Percentiles rank a stretch among this genome's conserved stretches.
These are phyloP conservation scores for Candida neerlandica DNA, from an alignment of 1,139 yeast genomes.

Conservation along the genomic window DNA sequence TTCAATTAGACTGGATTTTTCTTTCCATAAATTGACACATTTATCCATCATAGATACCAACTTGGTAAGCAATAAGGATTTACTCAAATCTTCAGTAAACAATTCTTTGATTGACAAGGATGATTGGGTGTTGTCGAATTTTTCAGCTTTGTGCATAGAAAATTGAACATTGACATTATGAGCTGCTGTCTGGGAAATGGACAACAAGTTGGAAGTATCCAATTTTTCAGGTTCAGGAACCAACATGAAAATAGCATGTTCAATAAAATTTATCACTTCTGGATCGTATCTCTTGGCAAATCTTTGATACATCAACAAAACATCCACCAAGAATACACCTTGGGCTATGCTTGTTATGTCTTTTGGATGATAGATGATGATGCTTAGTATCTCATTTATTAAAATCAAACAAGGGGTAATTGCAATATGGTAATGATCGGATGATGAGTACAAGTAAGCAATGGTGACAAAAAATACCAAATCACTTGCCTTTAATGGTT, in stretches of 20 bases:
- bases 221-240: slow-evolving; percentile 43
- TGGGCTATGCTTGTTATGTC: slow-evolving; percentile 25
- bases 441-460: slow-evolving; percentile 84
- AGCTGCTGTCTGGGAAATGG: slow-evolving; percentile 5
- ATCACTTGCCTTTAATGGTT: slow-evolving; percentile 49
- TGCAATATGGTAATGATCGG: slow-evolving; percentile 92
- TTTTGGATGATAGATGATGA: slow-evolving; percentile 39
- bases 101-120: slow-evolving; percentile 23
- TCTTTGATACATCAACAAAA: slow-evolving; percentile 71
- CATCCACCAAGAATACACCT: slow-evolving; percentile 65
- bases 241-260: slow-evolving; percentile 51
- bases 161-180: slow-evolving; percentile 3
- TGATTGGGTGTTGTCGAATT: slow-evolving; percentile 9
- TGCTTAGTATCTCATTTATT: slow-evolving; percentile 65
- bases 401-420: slow-evolving; percentile 81
- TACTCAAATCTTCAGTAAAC: slow-evolving; percentile 25
- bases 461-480: slow-evolving; percentile 67
- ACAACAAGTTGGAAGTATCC: slow-evolving; percentile 7
- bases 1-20: slow-evolving; percentile 64
- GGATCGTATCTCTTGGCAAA: slow-evolving; percentile 81
- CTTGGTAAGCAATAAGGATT: slow-evolving; percentile 34
- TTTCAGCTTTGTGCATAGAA: slow-evolving; percentile 9
- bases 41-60: slow-evolving; percentile 30
- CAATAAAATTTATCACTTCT: slow-evolving; percentile 66
- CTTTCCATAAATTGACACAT: slow-evolving; percentile 57